Base-by-base conservation (phyloP, 768 basidiomycete genomes). In the Pulveroboletus frians region DNA sequence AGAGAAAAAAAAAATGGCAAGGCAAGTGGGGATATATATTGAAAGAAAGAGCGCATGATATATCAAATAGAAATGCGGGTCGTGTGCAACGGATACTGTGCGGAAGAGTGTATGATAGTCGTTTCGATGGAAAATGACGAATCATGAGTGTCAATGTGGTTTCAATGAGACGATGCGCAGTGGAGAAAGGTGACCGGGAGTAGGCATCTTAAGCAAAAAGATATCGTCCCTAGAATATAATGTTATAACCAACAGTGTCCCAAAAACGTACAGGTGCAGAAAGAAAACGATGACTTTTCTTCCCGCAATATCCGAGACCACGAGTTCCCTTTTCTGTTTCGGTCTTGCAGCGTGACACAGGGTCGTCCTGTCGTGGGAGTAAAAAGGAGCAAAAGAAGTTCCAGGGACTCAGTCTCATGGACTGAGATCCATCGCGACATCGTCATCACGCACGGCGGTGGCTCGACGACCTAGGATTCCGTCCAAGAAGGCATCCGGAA, bases 401-500 rank as follows among this genome's bases (percentile, higher is more conserved):
- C 6, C 23, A 26, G 37, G 17, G 21, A 21, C 21, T 14, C 23
- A 27, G 37, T 20, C 39, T 72, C 68, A 76, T 49, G 54, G 55
- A 38, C 73, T 61, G 5, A 76, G 55, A 61, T 73, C 76, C 73
- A 75, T 72, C 21, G 63, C 68, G 23, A 56, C 63, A 46, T 62
- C 59, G 38, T 66, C 55, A 35, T 58, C 42, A 18, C 46, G 34
- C 34, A 46, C 21, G 2, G 23, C 36, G 10, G 14, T 48, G 26
- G 39, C 15, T 46, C 54, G 60, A 17, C 56, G 68, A 15, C 66
- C 71, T 34, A 85, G 73, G 41, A 90, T 78, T 52, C 81, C 78
- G 18, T 77, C 76, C 63, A 92, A 68, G 68, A 89, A 92, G 9
- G 75, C 77, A 14, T 67, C 69, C 13, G 77, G 69, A 20, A 84